phyloP scores from a whole-genome alignment of 2,329 filamentous ascomycete species.

The Colletotrichum melonis region DNA sequence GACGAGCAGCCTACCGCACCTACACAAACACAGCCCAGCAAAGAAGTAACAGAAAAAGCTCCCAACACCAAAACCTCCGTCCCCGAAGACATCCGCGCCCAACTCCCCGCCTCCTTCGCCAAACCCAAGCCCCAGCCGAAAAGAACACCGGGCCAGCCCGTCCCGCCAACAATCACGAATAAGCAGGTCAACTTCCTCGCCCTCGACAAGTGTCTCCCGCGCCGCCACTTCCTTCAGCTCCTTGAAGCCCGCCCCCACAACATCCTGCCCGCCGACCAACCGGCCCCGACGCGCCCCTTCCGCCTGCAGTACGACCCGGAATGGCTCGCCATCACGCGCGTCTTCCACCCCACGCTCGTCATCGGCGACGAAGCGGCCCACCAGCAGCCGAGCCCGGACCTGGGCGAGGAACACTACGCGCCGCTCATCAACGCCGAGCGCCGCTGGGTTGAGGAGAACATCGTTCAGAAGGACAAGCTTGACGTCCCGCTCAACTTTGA shows the following conservation, averaged over 20 bases:
- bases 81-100: slow-evolving; percentile 73
- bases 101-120: slow-evolving; percentile 82
- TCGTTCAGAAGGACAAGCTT: slow-evolving; percentile 72
- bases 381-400: slow-evolving; percentile 63
- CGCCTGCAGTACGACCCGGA: slow-evolving; percentile 87
- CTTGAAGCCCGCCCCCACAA: slow-evolving; percentile 66
- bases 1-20: slow-evolving; percentile 46
- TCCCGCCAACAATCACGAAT: slow-evolving; percentile 81
- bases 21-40: slow-evolving; percentile 22
- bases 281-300: slow-evolving; percentile 57
- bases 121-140: slow-evolving; percentile 49
- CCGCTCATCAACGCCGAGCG: slow-evolving; percentile 76
- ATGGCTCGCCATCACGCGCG: slow-evolving; percentile 93
- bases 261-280: slow-evolving; percentile 14
- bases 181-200: slow-evolving; percentile 85
- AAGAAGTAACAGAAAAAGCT: slow-evolving; percentile 17
- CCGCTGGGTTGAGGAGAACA: slow-evolving; percentile 83
- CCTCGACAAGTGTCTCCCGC: slow-evolving; percentile 88
- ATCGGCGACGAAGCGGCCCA: slow-evolving; percentile 66
- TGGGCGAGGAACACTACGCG: slow-evolving; percentile 76
- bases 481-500: slow-evolving; percentile 82
- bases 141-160: slow-evolving; percentile 66
- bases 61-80: slow-evolving; percentile 51
- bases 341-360: slow-evolving; percentile 74
- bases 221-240: slow-evolving; percentile 85